A percentile compares a stretch with the other conserved stretches of the same genome.
Conservation (phyloP, 768 basidiomycete genomes). For the Candolleomyces eurysporus region DNA sequence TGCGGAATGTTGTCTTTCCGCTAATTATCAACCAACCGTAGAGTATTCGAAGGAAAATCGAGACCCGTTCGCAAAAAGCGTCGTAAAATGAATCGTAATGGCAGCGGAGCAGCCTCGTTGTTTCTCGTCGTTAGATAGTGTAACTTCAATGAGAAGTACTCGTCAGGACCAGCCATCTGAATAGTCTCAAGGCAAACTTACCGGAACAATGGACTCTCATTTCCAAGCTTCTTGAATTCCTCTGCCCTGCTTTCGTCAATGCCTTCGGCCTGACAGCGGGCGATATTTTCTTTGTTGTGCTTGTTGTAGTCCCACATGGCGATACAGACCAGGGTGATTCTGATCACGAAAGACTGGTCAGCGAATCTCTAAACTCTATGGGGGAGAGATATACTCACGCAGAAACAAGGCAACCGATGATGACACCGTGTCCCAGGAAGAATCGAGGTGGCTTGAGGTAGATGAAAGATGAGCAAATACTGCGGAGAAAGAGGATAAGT, state of each 20-base stretch:
- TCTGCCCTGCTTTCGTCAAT: conserved; percentile 38
- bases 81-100: no score
- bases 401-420: conserved; percentile 27
- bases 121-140: background rate
- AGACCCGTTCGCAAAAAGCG: no score
- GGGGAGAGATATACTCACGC: conserved; percentile 25
- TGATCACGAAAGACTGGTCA: conserved; percentile 8
- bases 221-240: conserved; percentile 49
- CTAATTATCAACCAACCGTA: no score
- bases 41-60: no score
- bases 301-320: conserved; percentile 49
- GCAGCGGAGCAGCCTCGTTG: no score
- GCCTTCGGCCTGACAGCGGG: conserved; percentile 38
- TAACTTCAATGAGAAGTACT: background rate
- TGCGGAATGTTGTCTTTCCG: no score
- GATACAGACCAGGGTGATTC: conserved; percentile 35
- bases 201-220: conserved; percentile 57
- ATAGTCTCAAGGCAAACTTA: conserved; percentile 15
- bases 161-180: background rate
- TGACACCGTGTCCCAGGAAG: conserved; percentile 35
- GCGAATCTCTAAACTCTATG: no score
- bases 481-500: conserved; percentile 14
- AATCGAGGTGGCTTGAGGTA: conserved; percentile 37
- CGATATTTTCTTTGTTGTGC: conserved; percentile 49
- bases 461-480: conserved; percentile 41